phyloP scores from a whole-genome alignment of 2,329 filamentous ascomycete genomes.

The Fusarium succisae region DNA sequence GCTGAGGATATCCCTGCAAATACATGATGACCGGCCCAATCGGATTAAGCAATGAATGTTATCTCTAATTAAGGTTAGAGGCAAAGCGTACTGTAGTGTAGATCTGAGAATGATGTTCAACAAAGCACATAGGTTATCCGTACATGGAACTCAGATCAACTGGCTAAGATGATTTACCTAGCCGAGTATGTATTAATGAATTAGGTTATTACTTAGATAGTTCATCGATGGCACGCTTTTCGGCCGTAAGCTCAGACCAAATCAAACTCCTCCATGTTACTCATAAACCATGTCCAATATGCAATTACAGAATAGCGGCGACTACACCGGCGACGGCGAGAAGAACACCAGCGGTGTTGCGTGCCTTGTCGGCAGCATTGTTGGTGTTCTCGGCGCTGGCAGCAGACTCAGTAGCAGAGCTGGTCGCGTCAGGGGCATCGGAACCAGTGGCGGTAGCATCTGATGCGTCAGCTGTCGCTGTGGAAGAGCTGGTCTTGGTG shows the following conservation, averaged over 20 bases:
- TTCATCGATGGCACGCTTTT: conserved; percentile 23
- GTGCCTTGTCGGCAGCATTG: conserved; percentile 44
- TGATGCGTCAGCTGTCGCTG: conserved; percentile 20
- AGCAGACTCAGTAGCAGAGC: conserved; percentile 29
- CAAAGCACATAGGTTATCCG: neutral
- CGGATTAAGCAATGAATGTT: neutral
- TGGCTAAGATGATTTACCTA: neutral
- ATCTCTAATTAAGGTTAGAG: neutral
- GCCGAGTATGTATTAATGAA: conserved; percentile 34
- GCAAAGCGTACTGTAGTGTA: neutral
- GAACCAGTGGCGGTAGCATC: conserved; percentile 33
- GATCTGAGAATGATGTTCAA: neutral
- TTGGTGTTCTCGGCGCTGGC: conserved; percentile 37
- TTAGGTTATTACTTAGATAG: conserved; percentile 35
- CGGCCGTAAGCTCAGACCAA: neutral
- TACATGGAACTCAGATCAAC: neutral
- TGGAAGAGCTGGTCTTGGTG: conserved; percentile 37
- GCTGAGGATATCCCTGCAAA: neutral
- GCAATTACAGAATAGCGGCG: conserved; percentile 49
- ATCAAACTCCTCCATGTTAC: conserved; percentile 12
- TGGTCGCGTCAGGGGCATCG: conserved; percentile 28
- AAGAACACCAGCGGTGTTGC: conserved; percentile 48
- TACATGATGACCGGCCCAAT: neutral
- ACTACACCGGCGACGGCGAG: conserved; percentile 51
- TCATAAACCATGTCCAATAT: conserved; percentile 3